Evolutionary conservation across 2,329 filamentous ascomycete species (phyloP), one percentile per base, ranked within the genome.

Genomic region (Onygena corvina): DNA sequence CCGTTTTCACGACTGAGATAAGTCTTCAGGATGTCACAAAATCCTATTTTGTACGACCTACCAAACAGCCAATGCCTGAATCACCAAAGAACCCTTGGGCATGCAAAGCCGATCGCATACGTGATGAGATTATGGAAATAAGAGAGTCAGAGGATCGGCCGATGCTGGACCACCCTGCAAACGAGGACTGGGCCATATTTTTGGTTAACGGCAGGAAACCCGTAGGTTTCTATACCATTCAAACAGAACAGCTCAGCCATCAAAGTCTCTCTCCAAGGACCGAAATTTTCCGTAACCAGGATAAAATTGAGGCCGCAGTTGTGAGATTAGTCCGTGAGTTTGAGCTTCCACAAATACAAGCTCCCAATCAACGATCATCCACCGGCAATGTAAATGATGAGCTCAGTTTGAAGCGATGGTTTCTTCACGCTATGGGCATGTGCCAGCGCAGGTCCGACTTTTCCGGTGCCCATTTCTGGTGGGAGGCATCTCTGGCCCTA

Each of bases 361-460:
- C 54, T 14, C 59, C 58, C 29, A 23, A 16, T 7, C 46, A 35
- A 38, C 20, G 18, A 27, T 30, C 34, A 23, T 20, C 31, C 3
- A 12, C 46, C n/a, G n/a, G 8, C 9, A 20, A 9, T 16, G n/a
- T 16, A 20, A 33, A 42, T 25, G 14, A 21, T 6, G 34, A 49
- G 7, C 33, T 49, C 11, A 49, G 34, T n/a, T 57, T 70, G 34
- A 64, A 61, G 50, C 60, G 64, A 50, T 57, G 61, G 12, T 69
- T 70, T 53, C 80, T 83, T 55, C 81, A 83, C 14, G 86, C 86
- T 12, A 84, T 84, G 56, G 75, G 80, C 0, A 83, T 86, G 61
- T 88, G 85, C 49, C 80, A 85, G 57, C 80, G 83, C 20, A 79
- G 84, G 53, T 84, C 84, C 0, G 86, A 94, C 61, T 94, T 88